These are phyloP conservation scores for Alternaria novae-zelandiae DNA, from an alignment of 2,329 filamentous ascomycete genomes.

Conservation along the genomic window DNA sequence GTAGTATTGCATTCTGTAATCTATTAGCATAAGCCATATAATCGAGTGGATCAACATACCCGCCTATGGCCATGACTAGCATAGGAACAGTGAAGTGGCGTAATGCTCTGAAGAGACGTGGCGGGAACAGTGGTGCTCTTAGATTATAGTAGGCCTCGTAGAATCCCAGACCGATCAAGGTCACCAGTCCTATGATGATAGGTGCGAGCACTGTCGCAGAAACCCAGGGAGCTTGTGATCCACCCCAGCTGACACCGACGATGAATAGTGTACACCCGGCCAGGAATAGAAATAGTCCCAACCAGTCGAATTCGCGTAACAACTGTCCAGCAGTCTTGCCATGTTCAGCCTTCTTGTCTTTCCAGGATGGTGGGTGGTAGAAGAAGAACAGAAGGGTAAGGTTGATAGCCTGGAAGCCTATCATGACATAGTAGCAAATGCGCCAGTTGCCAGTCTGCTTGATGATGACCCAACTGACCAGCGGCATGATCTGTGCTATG, in stretches of 20 bases:
- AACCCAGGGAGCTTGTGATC: conserved; percentile 33
- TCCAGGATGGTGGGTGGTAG: conserved; percentile 48
- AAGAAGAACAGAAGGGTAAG: conserved; percentile 33
- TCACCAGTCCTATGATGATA: conserved; percentile 34
- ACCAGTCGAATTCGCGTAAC: conserved; percentile 37
- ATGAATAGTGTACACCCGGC: conserved; percentile 40
- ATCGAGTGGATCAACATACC: background rate
- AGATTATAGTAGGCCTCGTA: conserved; percentile 34
- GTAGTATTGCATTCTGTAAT: conserved; percentile 33
- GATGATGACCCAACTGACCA: conserved; percentile 41
- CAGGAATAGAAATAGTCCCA: conserved; percentile 35
- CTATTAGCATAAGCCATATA: accelerated
- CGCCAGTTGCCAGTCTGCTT: conserved; percentile 37
- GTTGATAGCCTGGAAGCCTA: conserved; percentile 37
- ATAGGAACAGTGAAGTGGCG: conserved; percentile 39
- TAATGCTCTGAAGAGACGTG: conserved; percentile 35
- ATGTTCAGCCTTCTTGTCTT: conserved; percentile 42
- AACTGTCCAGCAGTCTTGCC: conserved; percentile 31
- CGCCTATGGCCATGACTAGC: conserved; percentile 40
- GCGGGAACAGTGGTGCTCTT: conserved; percentile 37
- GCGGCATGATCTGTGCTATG: conserved; percentile 42
- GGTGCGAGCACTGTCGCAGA: conserved; percentile 30
- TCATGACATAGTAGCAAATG: conserved; percentile 43
- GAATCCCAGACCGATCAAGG: conserved; percentile 32
- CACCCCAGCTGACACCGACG: conserved; percentile 39